Evolutionary conservation across 371 early-diverging fungal genomes (phyloP), one percentile per base, ranked within the genome.

Genomic region (Rhizopus arrhizus): DNA sequence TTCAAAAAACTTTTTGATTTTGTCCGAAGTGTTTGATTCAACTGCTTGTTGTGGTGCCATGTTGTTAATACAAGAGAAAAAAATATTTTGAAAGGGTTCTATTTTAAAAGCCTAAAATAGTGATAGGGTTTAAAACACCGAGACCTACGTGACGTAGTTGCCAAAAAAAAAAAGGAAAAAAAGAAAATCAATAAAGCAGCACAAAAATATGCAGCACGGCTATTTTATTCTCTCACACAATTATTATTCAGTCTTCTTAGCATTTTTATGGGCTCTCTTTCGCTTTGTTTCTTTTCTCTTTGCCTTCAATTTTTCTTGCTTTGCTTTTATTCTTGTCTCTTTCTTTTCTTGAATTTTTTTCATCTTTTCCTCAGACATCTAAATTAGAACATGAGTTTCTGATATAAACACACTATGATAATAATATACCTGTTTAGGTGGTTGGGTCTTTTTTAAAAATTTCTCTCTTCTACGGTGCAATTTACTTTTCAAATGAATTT

Each of bases 1-100:
- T 64, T 83, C 83, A 60, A 90, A 73, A 62, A 85, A 83, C 73
- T 81, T 80, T 54, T 84, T 85, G 46, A 86, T 62, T 32, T 72
- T 75, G 13, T 77, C 77, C 0, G 56, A 15, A 13, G 65, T 47
- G 11, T 31, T 60, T 16, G 52, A 9, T 48, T 48, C 48, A 29
- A 48, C 29, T 29, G 8, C 29, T 29, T 22, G n/a, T 45, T 11
- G 48, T 28, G 48, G 29, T 48, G 48, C 48, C 48, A 48, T 48
- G 7, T 16, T 48, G 8, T 48, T 28, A 48, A 48, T 48, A n/a
- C 5, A 48, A 22, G 9, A 48, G 12, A 48, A 48, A 29, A 48
- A 48, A 48, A 48, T 11, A 11, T 38, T 8, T 38, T 38, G 2
- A 13, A 13, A 38, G 40, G 40, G 40, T 38, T 38, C 40, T 38